Evolutionary conservation across 345 rosid genomes (phyloP).

Genomic region (Psidium friedrichsthalianum): DNA sequence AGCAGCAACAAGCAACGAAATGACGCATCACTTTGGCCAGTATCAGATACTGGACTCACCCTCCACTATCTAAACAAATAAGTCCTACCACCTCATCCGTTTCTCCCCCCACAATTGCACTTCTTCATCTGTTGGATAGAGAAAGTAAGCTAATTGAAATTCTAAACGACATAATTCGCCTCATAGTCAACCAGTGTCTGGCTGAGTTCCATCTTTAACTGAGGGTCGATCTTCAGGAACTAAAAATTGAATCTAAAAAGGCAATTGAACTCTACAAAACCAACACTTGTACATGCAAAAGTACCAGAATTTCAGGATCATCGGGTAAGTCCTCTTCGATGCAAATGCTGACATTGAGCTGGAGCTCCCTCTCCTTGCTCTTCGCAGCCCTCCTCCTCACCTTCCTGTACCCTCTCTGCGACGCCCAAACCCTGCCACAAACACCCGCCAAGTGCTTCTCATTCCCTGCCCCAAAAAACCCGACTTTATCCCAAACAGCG

Average conservation of each 20-base stretch:
- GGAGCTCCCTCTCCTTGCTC: constrained; percentile 45
- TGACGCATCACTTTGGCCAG: not conserved
- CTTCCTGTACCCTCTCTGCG: constrained; percentile 62
- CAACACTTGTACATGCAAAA: not conserved
- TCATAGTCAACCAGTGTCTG: not conserved
- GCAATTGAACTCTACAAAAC: not conserved
- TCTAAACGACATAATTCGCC: not conserved
- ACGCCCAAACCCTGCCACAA: constrained; percentile 15
- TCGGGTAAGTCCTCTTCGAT: constrained; percentile 80
- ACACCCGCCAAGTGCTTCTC: constrained; percentile 14
- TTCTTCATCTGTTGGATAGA: not conserved
- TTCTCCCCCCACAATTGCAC: not conserved
- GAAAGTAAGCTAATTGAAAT: not conserved
- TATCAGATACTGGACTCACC: not conserved
- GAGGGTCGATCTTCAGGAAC: not conserved
- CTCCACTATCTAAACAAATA: not conserved
- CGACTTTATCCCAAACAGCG: constrained; percentile 21
- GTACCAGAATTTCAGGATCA: constrained; percentile 75
- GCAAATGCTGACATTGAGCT: constrained; percentile 74
- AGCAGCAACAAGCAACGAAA: not conserved
- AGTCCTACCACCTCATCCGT: not conserved
- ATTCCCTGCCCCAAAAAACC: constrained; percentile 13
- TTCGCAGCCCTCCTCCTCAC: constrained; percentile 32
- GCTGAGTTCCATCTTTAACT: not conserved
- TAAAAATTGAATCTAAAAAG: not conserved